These are phyloP conservation scores for Arthrobotrys musiformis DNA, from an alignment of 2,329 filamentous ascomycete species.

Conservation along the genomic window DNA sequence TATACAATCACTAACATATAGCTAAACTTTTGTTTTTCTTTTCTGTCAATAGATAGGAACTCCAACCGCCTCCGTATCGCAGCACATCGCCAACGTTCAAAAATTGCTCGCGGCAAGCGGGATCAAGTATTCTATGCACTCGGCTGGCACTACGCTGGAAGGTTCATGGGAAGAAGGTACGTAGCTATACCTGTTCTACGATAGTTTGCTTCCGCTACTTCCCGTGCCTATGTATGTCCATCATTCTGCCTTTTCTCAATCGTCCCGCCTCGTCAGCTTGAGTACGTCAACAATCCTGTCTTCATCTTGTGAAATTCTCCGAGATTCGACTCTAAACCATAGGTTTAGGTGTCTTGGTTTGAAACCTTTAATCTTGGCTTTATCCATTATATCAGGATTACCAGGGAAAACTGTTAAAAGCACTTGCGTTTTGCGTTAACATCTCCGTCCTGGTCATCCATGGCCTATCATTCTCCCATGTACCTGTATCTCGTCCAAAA, in stretches of 20 bases:
- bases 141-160: slow-evolving; percentile 91
- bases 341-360: slow-evolving; percentile 1
- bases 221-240: slow-evolving; percentile 12
- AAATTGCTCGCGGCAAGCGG: slow-evolving; percentile 82
- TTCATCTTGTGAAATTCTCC: slow-evolving; percentile 40
- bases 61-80: slow-evolving; percentile 76
- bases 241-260: slow-evolving; percentile 8
- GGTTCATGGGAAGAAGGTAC: slow-evolving; percentile 82
- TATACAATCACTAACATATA: slow-evolving; percentile 2
- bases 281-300: slow-evolving; percentile 2
- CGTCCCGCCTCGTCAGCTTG: slow-evolving; percentile 13
- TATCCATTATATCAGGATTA: neutral
- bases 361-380: slow-evolving; percentile 26
- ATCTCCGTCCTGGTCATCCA: slow-evolving; percentile 6
- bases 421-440: slow-evolving; percentile 18
- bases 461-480: slow-evolving; percentile 26
- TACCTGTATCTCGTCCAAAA: slow-evolving; percentile 1
- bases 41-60: slow-evolving; percentile 76
- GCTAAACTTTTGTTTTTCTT: neutral
- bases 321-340: neutral
- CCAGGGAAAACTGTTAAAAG: slow-evolving; percentile 1
- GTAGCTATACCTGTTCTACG: slow-evolving; percentile 6
- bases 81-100: slow-evolving; percentile 89
- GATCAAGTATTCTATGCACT: slow-evolving; percentile 87
- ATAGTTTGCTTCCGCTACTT: slow-evolving; percentile 18